Percentiles rank a stretch among this genome's conserved stretches.
These are phyloP conservation scores for Cryphonectria japonica DNA, from an alignment of 2,329 filamentous ascomycete species.

Conservation along the genomic window DNA sequence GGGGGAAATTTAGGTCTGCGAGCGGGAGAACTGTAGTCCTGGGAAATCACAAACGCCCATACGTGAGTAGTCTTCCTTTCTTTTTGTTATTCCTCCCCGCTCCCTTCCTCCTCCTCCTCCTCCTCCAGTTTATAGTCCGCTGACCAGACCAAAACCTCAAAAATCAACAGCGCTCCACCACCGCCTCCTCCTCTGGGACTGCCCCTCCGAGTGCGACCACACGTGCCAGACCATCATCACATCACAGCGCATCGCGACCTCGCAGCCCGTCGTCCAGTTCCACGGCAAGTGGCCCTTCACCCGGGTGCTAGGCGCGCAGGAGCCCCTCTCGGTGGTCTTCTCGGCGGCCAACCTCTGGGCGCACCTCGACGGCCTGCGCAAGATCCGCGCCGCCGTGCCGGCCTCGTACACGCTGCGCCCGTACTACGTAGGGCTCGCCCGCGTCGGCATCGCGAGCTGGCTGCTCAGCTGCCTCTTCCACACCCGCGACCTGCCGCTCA, in stretches of 20 bases:
- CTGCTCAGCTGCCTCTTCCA: conserved; percentile 90
- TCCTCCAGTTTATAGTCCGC: conserved; percentile 58
- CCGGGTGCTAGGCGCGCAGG: conserved; percentile 89
- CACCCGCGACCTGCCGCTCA: conserved; percentile 80
- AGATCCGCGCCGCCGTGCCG: conserved; percentile 72
- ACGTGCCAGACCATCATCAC: conserved; percentile 95
- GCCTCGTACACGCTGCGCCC: conserved; percentile 72
- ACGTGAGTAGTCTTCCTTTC: conserved; percentile 58
- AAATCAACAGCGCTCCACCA: conserved; percentile 75
- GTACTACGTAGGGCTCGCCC: conserved; percentile 81
- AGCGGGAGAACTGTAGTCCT: conserved; percentile 75
- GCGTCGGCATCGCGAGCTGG: conserved; percentile 84
- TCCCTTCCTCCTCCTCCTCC: conserved; percentile 46
- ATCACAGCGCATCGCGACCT: conserved; percentile 65
- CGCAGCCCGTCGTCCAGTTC: conserved; percentile 80
- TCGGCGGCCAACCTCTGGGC: conserved; percentile 89
- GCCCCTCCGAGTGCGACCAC: conserved; percentile 94
- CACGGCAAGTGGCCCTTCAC: conserved; percentile 99
- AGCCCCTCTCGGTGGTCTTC: conserved; percentile 92
- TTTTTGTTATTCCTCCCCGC: conserved; percentile 18
- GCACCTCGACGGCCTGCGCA: conserved; percentile 75
- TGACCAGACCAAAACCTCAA: neutral
- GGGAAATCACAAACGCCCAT: conserved; percentile 64
- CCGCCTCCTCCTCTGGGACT: conserved; percentile 89
- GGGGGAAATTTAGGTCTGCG: conserved; percentile 69